phyloP scores from a whole-genome alignment of 257 asterid genomes.

The Lithospermum erythrorhizon region DNA sequence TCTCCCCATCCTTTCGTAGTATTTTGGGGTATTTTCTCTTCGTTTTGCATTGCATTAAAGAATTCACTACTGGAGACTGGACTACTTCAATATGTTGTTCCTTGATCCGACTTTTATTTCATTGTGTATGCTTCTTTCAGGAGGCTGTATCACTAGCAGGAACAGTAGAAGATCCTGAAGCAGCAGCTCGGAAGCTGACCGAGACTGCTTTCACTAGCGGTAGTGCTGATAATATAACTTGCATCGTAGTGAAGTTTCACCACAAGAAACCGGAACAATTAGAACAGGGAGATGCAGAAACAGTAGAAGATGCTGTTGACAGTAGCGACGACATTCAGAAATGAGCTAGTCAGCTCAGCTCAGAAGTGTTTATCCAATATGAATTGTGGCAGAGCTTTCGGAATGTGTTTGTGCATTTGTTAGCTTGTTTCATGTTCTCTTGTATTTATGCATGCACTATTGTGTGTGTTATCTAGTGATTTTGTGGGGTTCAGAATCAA shows the following conservation, averaged over 20 bases:
- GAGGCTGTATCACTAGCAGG: conserved; percentile 68
- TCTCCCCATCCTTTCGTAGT: not conserved
- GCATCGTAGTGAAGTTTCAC: conserved; percentile 68
- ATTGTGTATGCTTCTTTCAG: conserved; percentile 16
- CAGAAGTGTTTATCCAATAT: not conserved
- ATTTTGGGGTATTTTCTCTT: no score
- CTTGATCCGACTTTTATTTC: not conserved
- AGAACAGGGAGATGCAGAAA: not conserved
- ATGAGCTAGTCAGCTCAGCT: not conserved
- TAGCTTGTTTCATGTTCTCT: conserved; percentile 22
- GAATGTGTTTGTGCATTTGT: conserved; percentile 35
- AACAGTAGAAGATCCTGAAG: conserved; percentile 55
- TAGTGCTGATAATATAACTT: conserved; percentile 80
- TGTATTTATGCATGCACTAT: conserved; percentile 15
- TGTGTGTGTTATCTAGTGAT: no score
- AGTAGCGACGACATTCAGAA: not conserved
- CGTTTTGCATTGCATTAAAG: no score
- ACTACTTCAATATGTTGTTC: no score
- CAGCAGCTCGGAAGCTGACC: conserved; percentile 67
- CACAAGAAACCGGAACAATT: conserved; percentile 20
- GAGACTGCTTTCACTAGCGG: conserved; percentile 76
- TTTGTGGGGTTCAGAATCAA: no score
- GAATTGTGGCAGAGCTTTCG: not conserved
- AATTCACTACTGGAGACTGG: no score
- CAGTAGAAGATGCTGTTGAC: not conserved